Evolutionary conservation across 345 rosid genomes (phyloP), one percentile per base, ranked within the genome.

Genomic region (Euphorbia tirucalli): DNA sequence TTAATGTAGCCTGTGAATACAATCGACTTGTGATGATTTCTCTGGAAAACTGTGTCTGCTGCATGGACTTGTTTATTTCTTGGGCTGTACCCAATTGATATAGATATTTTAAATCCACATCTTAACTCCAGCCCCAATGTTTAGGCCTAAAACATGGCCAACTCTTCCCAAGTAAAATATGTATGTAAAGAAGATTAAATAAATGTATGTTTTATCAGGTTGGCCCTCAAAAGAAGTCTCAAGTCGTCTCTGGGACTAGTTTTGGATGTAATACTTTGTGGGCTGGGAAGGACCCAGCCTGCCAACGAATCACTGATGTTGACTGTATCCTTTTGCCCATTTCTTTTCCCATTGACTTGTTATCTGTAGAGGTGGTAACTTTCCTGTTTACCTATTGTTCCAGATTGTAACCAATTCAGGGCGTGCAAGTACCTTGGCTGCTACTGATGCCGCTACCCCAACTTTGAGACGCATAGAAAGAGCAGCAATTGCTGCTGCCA

Each of bases 391-490:
- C 54, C 61, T 57, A 43, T 77, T 82, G 75, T 73, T 81, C 68
- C 83, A 95, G 99, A 86, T 95, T 79, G 96, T 95, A 67, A 95
- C 99, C 66, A 95, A 90, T 79, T 89, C 99, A 22, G 99, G 99
- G 58, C 93, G 96, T 76, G 93, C 97, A 3, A 92, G 87, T 80
- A 85, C 96, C 18, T 74, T 95, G 60, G 93, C 99, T 62, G 99
- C 99, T 57, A 92, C 96, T 19, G 99, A 95, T 89, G 99, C 99
- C 72, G 97, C 99, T 69, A 95, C 92, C 65, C 99, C 99, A 41
- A 92, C 99, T 48, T 71, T 95, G 78, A 87, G 90, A 77, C 99
- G 99, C 78, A 95, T 95, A 59, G 99, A 95, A 79, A 88, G 99
- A 87, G 99, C 97, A 19, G 99, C 99, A 72, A 88, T 95, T 37